These are phyloP conservation scores for Pinus tabuliformis DNA, from an alignment of 75 land plant genomes.

Conservation along the genomic window DNA sequence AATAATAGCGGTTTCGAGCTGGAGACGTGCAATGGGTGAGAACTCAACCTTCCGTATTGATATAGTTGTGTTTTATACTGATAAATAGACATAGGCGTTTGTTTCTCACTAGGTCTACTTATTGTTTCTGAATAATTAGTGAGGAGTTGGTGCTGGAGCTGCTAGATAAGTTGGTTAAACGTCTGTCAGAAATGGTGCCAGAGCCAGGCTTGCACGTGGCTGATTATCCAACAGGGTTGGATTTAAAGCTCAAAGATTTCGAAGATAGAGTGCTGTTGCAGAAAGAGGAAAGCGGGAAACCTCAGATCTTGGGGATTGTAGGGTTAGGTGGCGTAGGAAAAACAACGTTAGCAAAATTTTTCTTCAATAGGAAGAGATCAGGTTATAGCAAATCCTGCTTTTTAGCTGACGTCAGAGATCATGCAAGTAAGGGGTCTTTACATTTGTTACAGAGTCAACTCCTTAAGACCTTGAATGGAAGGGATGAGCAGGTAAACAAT, in stretches of 20 bases:
- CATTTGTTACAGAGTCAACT: no score
- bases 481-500: no score
- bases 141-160: not conserved
- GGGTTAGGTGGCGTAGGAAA: not conserved
- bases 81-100: not conserved
- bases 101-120: not conserved
- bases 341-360: slow-evolving; percentile 6
- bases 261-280: no score
- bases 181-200: not conserved
- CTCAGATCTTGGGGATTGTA: not conserved
- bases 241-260: no score
- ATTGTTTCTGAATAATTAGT: not conserved
- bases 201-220: not conserved
- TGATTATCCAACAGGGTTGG: not conserved
- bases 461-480: no score
- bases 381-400: no score
- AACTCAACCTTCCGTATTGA: not conserved
- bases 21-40: not conserved
- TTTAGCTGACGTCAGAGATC: no score
- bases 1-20: not conserved
- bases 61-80: not conserved
- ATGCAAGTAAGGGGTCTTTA: no score
- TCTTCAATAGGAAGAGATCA: no score
- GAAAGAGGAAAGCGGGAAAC: no score
- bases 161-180: not conserved